Evolutionary conservation across 805 yeast species (phyloP).

Genomic region (Kodamaea kakaduensis): DNA sequence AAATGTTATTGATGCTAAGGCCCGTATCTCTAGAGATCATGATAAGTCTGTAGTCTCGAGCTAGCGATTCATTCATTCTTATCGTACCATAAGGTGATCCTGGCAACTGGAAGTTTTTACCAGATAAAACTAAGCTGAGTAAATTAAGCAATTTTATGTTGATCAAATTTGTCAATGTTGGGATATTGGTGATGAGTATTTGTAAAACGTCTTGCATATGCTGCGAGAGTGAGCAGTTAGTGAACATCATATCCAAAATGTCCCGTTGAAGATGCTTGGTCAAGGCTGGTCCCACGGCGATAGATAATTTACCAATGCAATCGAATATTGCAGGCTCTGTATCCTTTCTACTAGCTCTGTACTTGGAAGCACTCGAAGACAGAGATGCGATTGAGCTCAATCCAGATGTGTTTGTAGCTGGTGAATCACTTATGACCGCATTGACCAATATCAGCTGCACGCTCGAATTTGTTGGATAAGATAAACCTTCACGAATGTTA

Average conservation of each 20-base stretch:
- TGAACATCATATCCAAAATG: conserved; percentile 69
- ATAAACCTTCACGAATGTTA: conserved; percentile 74
- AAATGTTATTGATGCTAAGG: conserved; percentile 30
- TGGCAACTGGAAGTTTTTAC: conserved; percentile 75
- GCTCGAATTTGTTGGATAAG: conserved; percentile 33
- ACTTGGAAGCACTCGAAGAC: conserved; percentile 43
- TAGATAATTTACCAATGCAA: conserved; percentile 81
- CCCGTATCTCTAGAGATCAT: conserved; percentile 70
- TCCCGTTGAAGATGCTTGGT: conserved; percentile 85
- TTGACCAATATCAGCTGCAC: conserved; percentile 39
- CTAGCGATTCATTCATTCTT: conserved; percentile 58
- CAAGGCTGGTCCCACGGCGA: conserved; percentile 88
- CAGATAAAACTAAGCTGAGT: conserved; percentile 73
- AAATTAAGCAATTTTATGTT: conserved; percentile 67
- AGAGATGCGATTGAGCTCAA: conserved; percentile 24
- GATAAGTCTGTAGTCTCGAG: conserved; percentile 72
- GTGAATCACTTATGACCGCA: conserved; percentile 30
- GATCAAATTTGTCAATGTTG: conserved; percentile 72
- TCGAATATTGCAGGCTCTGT: conserved; percentile 83
- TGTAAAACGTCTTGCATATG: conserved; percentile 74
- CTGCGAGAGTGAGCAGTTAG: conserved; percentile 75
- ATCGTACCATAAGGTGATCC: conserved; percentile 73
- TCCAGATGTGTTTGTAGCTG: conserved; percentile 15
- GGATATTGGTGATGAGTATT: conserved; percentile 65
- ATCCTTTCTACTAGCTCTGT: conserved; percentile 57